A percentile compares a stretch with the other conserved stretches of the same genome.
These are phyloP conservation scores for Magnolia sinica DNA, from an alignment of 164 flowering plant species.

Conservation along the genomic window DNA sequence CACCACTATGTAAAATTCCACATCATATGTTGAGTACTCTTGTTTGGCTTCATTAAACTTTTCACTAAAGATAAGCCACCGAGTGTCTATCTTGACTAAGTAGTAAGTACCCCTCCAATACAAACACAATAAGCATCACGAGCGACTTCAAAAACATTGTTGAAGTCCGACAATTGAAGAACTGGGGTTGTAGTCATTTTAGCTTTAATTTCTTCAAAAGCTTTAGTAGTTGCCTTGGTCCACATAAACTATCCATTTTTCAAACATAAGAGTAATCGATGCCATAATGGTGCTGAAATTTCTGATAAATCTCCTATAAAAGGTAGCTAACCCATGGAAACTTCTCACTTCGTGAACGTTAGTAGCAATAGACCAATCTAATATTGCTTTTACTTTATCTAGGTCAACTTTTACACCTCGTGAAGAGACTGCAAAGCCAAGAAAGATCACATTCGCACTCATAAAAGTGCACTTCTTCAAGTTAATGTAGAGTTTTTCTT, in stretches of 20 bases:
- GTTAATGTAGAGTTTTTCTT: too few species aligned
- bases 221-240: background rate
- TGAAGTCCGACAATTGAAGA: background rate
- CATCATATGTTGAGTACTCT: background rate
- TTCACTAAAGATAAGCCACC: background rate
- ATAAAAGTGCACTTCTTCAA: background rate
- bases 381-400: background rate
- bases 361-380: background rate
- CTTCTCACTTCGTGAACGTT: too few species aligned
- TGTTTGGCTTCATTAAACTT: background rate
- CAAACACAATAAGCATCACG: background rate
- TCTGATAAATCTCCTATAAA: background rate
- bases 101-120: background rate
- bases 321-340: background rate
- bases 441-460: background rate
- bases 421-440: background rate
- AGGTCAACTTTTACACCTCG: background rate
- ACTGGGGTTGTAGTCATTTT: background rate
- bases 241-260: background rate
- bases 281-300: background rate
- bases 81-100: background rate
- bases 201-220: background rate
- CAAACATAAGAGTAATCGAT: background rate
- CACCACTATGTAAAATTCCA: background rate
- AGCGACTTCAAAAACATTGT: background rate